A percentile compares a stretch with the other conserved stretches of the same genome.
Conservation (phyloP, 2,329 filamentous ascomycete species). For the Fusarium camptoceras region DNA sequence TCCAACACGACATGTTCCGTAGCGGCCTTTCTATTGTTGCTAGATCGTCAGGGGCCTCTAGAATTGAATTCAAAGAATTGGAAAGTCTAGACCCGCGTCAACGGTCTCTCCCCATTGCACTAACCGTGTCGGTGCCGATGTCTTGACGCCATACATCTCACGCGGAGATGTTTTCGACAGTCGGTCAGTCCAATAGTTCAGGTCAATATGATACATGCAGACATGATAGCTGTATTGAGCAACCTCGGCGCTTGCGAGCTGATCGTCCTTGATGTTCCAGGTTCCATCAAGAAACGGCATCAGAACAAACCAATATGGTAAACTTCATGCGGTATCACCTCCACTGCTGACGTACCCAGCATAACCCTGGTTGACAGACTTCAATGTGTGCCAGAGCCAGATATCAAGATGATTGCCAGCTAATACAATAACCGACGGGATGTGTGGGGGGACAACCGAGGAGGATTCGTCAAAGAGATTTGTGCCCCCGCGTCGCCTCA, state of each 20-base stretch:
- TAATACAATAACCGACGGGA: conserved; percentile 17
- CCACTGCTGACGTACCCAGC: conserved; percentile 42
- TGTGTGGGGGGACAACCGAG: conserved; percentile 37
- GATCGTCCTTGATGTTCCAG: conserved; percentile 6
- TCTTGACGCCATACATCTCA: conserved; percentile 35
- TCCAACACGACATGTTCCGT: conserved; percentile 31
- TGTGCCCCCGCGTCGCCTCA: conserved; percentile 11
- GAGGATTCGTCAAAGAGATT: conserved; percentile 9
- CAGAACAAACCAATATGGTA: conserved; percentile 21
- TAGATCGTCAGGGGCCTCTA: conserved; percentile 37
- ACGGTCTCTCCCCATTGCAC: conserved; percentile 37
- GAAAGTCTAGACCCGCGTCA: conserved; percentile 35
- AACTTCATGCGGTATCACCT: conserved; percentile 24
- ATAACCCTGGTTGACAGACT: conserved; percentile 19
- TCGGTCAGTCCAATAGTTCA: conserved; percentile 31
- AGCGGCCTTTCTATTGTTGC: conserved; percentile 15
- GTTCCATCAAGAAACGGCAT: conserved; percentile 12
- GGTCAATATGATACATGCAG: not conserved
- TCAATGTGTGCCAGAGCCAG: conserved; percentile 14
- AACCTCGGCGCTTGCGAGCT: conserved; percentile 1
- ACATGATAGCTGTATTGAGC: conserved; percentile 4
- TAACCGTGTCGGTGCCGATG: conserved; percentile 24
- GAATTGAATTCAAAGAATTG: conserved; percentile 17
- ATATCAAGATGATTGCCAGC: conserved; percentile 15
- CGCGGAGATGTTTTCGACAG: conserved; percentile 13